phyloP scores from a whole-genome alignment of 352 stramenopile species.

The Phytophthora pisi region DNA sequence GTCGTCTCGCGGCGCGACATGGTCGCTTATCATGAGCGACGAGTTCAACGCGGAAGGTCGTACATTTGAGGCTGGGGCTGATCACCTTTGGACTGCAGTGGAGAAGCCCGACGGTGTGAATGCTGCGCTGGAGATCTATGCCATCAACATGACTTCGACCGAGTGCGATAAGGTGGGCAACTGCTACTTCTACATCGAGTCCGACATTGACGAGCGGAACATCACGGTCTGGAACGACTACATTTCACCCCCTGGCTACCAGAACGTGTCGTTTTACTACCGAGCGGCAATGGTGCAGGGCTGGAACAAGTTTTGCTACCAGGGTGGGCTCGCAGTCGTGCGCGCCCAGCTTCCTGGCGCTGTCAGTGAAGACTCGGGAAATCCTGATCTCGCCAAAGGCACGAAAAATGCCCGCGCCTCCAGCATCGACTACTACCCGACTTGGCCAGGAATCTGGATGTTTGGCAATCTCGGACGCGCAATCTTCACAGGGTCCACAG shows the following conservation, averaged over 20 bases:
- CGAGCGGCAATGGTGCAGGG: conserved; percentile 65
- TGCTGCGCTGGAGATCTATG: conserved; percentile 35
- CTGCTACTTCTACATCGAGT: conserved; percentile 51
- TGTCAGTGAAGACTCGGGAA: conserved; percentile 45
- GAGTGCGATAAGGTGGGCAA: conserved; percentile 31
- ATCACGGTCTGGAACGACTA: conserved; percentile 62
- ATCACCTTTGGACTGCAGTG: conserved; percentile 86
- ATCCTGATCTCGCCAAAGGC: conserved; percentile 38
- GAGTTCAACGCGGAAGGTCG: conserved; percentile 51
- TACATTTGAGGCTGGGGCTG: conserved; percentile 90
- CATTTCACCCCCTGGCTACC: conserved; percentile 21
- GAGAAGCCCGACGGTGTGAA: conserved; percentile 30
- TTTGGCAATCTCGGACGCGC: conserved; percentile 91
- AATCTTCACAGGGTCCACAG: conserved; percentile 93
- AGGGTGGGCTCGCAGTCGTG: conserved; percentile 87
- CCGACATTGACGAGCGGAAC: conserved; percentile 39
- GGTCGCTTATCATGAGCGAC: conserved; percentile 67
- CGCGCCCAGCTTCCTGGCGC: conserved; percentile 87
- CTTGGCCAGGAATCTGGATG: conserved; percentile 18
- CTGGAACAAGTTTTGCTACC: conserved; percentile 75
- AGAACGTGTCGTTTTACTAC: conserved; percentile 27
- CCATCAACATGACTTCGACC: conserved; percentile 32
- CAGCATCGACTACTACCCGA: conserved; percentile 44
- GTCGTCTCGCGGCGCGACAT: conserved; percentile 42
- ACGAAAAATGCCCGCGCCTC: conserved; percentile 28